Conservation (phyloP, 768 basidiomycete species). For the Lentinula sp. region DNA sequence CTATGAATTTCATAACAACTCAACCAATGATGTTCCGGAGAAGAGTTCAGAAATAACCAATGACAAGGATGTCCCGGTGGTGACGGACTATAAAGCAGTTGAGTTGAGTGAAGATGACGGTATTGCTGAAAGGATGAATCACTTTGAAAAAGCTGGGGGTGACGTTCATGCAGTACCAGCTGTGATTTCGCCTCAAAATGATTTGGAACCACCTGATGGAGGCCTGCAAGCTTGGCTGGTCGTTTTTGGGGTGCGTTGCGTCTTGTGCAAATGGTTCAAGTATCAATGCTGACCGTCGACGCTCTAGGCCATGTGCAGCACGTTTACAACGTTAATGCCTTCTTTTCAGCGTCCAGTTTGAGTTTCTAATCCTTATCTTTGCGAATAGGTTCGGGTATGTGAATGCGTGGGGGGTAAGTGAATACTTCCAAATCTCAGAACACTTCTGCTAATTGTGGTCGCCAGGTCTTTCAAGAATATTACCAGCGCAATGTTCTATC, state of each 20-base stretch:
- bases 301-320: constrained; percentile 37
- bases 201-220: constrained; percentile 28
- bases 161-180: background rate
- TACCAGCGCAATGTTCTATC: constrained; percentile 51
- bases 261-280: background rate
- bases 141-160: background rate
- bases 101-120: background rate
- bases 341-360: background rate
- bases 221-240: constrained; percentile 35
- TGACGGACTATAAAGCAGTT: background rate
- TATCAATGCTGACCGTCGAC: background rate
- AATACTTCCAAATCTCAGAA: background rate
- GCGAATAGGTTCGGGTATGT: constrained; percentile 53
- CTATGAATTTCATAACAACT: background rate
- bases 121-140: background rate
- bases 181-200: background rate
- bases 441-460: background rate
- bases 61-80: background rate
- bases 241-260: constrained; percentile 24
- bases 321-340: constrained; percentile 37
- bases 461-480: constrained; percentile 67
- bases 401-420: constrained; percentile 68
- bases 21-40: background rate
- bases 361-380: background rate
- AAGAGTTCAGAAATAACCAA: background rate